Conservation (phyloP, 1,284 basidiomycete genomes). For the Ganoderma boninense region DNA sequence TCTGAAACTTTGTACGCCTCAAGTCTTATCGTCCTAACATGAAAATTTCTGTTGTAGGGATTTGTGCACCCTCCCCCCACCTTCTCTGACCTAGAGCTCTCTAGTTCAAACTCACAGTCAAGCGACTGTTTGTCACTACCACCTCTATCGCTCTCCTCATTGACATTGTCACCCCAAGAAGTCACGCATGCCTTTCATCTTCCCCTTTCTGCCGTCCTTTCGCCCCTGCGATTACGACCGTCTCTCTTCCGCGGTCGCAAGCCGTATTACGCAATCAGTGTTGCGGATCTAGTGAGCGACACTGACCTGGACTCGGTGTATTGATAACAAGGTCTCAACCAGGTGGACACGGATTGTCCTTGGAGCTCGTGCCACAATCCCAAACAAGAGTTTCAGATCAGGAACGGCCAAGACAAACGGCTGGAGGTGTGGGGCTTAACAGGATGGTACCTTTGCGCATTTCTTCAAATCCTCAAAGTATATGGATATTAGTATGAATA, state of each 20-base stretch:
- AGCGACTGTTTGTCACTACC: slow-evolving; percentile 59
- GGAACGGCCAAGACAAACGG: slow-evolving; percentile 49
- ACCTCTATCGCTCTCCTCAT: slow-evolving; percentile 61
- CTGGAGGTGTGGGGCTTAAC: slow-evolving; percentile 85
- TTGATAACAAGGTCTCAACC: slow-evolving; percentile 15
- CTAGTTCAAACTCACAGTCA: slow-evolving; percentile 20
- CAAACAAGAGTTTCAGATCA: slow-evolving; percentile 50
- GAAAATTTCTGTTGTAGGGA: slow-evolving; percentile 53
- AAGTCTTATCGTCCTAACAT: not conserved
- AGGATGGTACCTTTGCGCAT: slow-evolving; percentile 77
- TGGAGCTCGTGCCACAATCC: slow-evolving; percentile 38
- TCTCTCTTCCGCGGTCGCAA: slow-evolving; percentile 60
- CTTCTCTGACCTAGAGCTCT: not conserved
- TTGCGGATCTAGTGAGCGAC: slow-evolving; percentile 63
- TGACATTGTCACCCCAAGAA: slow-evolving; percentile 66
- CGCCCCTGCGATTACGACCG: slow-evolving; percentile 54
- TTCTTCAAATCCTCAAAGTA: slow-evolving; percentile 61
- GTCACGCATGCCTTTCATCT: slow-evolving; percentile 78
- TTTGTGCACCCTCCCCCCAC: slow-evolving; percentile 51
- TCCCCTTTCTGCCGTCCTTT: slow-evolving; percentile 59
- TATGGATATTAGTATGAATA: slow-evolving; percentile 37
- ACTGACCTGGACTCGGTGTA: slow-evolving; percentile 25
- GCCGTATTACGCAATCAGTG: slow-evolving; percentile 75
- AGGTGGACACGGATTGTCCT: slow-evolving; percentile 16
- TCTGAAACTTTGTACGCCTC: not conserved